These are phyloP conservation scores for Artemisia argyi DNA, from an alignment of 129 eudicot genomes.

Conservation along the genomic window DNA sequence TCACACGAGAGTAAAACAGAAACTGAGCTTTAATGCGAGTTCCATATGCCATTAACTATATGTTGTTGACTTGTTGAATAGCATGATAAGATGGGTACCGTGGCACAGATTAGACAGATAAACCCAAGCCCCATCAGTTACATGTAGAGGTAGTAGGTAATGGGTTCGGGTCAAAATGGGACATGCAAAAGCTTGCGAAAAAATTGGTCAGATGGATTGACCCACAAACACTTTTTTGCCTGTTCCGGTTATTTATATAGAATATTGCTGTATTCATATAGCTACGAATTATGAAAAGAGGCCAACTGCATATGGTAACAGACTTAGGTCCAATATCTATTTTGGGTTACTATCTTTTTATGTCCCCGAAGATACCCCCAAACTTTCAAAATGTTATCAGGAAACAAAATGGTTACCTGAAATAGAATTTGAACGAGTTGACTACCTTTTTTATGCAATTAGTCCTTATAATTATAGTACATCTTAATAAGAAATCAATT, in stretches of 20 bases:
- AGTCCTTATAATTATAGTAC: background rate
- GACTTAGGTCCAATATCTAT: background rate
- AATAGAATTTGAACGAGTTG: background rate
- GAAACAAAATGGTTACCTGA: slow-evolving; percentile 3
- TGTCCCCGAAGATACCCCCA: background rate
- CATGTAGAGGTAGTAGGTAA: background rate
- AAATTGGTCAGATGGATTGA: background rate
- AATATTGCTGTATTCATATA: background rate
- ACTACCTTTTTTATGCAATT: slow-evolving; percentile 1
- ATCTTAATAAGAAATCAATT: background rate
- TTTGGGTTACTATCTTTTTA: slow-evolving; percentile 8
- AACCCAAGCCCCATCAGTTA: background rate
- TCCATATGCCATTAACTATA: background rate
- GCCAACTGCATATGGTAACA: background rate
- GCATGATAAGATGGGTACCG: slow-evolving; percentile 11
- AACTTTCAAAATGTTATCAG: background rate
- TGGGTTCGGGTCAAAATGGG: background rate
- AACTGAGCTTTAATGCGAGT: slow-evolving; percentile 8
- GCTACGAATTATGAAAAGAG: background rate
- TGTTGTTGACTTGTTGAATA: background rate
- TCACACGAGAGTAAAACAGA: background rate
- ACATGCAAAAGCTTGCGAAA: background rate
- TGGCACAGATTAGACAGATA: slow-evolving; percentile 2
- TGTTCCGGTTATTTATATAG: background rate
- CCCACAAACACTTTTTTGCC: background rate